These are phyloP conservation scores for Camelina laxa DNA, from an alignment of 345 rosid genomes.

Conservation along the genomic window DNA sequence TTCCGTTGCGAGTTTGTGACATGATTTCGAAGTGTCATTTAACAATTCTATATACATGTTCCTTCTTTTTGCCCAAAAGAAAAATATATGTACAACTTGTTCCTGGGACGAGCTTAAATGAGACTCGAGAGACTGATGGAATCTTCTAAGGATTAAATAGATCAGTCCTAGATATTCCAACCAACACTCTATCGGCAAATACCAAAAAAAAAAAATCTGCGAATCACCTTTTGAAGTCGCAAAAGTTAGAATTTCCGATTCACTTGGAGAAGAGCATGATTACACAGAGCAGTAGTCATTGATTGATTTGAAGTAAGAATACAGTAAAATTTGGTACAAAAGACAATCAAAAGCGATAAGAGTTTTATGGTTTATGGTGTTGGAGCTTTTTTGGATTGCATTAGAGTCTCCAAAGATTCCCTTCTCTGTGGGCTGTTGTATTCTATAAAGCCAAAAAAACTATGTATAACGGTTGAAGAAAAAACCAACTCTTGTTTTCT, in stretches of 20 bases:
- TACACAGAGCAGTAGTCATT: neutral
- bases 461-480: constrained; percentile 23
- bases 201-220: neutral
- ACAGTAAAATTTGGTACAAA: constrained; percentile 30
- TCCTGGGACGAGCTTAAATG: neutral
- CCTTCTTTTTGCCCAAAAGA: no score
- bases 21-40: neutral
- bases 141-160: neutral
- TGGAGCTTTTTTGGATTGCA: constrained; percentile 32
- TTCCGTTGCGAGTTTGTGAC: neutral
- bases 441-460: constrained; percentile 35
- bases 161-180: neutral
- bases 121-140: neutral
- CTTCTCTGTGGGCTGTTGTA: constrained; percentile 25
- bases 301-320: constrained; percentile 25
- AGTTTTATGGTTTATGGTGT: constrained; percentile 20
- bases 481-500: constrained; percentile 29
- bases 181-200: no score
- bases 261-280: neutral
- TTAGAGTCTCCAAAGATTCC: constrained; percentile 21
- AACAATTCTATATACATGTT: no score
- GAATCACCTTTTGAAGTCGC: neutral
- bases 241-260: neutral
- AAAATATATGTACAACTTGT: no score
- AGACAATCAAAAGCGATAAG: constrained; percentile 15